Conservation (phyloP, 768 basidiomycete genomes). For the Naganishia randhawae region DNA sequence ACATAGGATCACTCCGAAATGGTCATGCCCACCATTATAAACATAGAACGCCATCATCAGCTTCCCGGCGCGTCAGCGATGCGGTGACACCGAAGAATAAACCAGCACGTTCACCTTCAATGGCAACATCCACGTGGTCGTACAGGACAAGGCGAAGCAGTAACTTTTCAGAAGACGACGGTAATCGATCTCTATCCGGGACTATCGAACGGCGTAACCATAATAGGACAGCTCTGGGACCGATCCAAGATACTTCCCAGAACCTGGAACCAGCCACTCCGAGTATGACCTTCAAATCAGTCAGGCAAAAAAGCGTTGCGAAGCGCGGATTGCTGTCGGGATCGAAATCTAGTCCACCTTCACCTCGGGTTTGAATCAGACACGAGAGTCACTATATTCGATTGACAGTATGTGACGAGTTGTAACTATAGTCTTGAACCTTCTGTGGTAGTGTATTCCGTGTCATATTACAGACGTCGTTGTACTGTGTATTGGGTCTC, state of each 20-base stretch:
- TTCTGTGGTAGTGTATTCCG: too few relatives aligned
- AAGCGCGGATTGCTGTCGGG: slow-evolving; percentile 2
- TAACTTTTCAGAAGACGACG: slow-evolving; percentile 14
- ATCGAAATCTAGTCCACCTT: slow-evolving; percentile 6
- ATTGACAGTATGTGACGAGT: background rate
- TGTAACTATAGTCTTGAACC: too few relatives aligned
- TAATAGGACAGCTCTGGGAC: slow-evolving; percentile 4
- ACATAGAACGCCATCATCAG: slow-evolving; percentile 1
- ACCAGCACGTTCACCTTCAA: slow-evolving; percentile 2
- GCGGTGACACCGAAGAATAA: slow-evolving; percentile 10
- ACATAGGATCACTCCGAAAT: slow-evolving; percentile 40
- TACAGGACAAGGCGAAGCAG: slow-evolving; percentile 12
- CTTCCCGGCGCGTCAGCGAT: background rate
- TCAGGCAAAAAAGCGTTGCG: background rate
- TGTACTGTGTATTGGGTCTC: too few relatives aligned
- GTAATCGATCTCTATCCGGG: background rate
- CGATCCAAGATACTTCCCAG: slow-evolving; percentile 7
- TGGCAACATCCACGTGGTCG: slow-evolving; percentile 17
- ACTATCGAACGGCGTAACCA: slow-evolving; percentile 3
- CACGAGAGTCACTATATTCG: background rate
- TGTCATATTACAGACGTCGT: too few relatives aligned
- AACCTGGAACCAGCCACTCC: slow-evolving; percentile 8
- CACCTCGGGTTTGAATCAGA: background rate
- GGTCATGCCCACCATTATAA: slow-evolving; percentile 34
- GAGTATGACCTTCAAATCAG: background rate